Evolutionary conservation across 2,329 filamentous ascomycete species (phyloP).

Genomic region (Phialemonium atrogriseum): DNA sequence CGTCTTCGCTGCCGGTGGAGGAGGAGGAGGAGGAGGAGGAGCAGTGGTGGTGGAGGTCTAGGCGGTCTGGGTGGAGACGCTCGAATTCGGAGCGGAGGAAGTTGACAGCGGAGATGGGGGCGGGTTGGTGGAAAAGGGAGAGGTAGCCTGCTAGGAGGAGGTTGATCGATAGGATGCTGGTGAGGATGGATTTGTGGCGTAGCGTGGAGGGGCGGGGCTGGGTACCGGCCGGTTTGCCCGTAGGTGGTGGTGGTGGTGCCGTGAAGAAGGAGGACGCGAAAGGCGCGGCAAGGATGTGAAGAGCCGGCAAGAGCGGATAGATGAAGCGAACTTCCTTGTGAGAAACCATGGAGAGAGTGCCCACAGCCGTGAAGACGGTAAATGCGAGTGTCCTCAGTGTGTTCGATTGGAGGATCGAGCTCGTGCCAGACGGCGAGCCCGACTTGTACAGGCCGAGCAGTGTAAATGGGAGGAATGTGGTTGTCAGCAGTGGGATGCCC

Average conservation of each 20-base stretch:
- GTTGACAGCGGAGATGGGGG: conserved; percentile 63
- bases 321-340: conserved; percentile 98
- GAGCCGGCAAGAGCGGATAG: conserved; percentile 79
- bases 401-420: conserved; percentile 26
- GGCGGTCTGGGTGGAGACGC: conserved; percentile 37
- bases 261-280: conserved; percentile 59
- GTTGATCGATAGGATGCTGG: conserved; percentile 56
- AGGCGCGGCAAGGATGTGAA: conserved; percentile 72
- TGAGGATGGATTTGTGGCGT: conserved; percentile 48
- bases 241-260: conserved; percentile 21
- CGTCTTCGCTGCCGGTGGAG: conserved; percentile 29
- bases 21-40: conserved; percentile 18
- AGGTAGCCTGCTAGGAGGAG: conserved; percentile 64
- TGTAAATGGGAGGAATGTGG: conserved; percentile 72
- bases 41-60: conserved; percentile 22
- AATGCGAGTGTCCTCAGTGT: conserved; percentile 48
- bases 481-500: conserved; percentile 79
- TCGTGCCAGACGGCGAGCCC: conserved; percentile 23
- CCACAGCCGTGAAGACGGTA: conserved; percentile 50
- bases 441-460: conserved; percentile 53
- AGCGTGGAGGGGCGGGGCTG: conserved; percentile 20
- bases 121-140: conserved; percentile 70
- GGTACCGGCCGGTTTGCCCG: conserved; percentile 14
- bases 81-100: conserved; percentile 72
- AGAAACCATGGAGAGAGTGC: conserved; percentile 65